Evolutionary conservation across 768 basidiomycete genomes (phyloP), one percentile per base, ranked within the genome.

Genomic region (Scleroderma bovista): DNA sequence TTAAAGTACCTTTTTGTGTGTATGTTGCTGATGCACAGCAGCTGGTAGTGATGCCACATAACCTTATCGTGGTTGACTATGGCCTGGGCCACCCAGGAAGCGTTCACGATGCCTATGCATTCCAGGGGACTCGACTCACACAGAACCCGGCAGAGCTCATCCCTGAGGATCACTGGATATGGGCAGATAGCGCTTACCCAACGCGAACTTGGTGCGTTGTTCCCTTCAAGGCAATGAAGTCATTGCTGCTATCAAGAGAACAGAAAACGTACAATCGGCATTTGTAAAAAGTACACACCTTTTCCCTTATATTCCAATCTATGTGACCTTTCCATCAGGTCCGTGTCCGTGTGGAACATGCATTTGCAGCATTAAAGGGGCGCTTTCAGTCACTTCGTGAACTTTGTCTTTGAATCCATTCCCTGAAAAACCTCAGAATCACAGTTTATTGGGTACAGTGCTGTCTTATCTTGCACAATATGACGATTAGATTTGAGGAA

Each of bases 21-120:
- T 29, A 23, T 19, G 5, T 19, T 20, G 23, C 26, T 23, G 20
- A 50, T 10, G 17, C 36, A 24, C 38, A 31, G 20, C 15, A 46
- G 51, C 45, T 40, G 9, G 38, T 40, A n/a, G 31, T 51, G 12
- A 51, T 51, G 50, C 44, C 44, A 19, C 44, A 51, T 13, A 51
- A 40, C 17, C 44, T 51, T 37, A 6, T 51, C n/a, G 45, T 46
- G 23, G 44, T 45, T 4, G 26, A 51, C 17, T 51, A 51, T 51
- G 43, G 42, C 19, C 50, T 51, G 24, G 36, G 50, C 16, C 24
- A 51, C 38, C 44, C 37, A 12, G 50, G 50, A 26, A 51, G 50
- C 13, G 19, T 51, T 17, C 50, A 51, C n/a, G 44, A 51, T 46
- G 44, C 50, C 17, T 45, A 45, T 37, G 44, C 50, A 23, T 51